Base-by-base conservation (phyloP, 805 yeast genomes). In the Nematodospora valgi region DNA sequence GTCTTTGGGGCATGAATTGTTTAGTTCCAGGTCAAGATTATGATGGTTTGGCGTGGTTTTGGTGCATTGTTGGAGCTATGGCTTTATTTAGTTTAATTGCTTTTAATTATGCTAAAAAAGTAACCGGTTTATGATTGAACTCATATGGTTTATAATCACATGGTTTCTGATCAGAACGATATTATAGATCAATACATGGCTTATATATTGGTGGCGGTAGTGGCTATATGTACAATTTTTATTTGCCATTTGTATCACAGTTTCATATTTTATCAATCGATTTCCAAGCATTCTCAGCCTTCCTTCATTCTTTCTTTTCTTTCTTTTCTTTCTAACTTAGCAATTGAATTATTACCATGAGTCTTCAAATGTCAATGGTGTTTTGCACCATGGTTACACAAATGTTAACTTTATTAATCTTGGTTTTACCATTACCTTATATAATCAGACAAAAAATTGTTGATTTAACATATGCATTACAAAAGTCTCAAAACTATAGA, bases 1-100 rank as follows among this genome's bases (percentile, higher is more conserved):
- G 98, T 14, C 64, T 93, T 30, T 93, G 98, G 98, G 98, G 98
- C 38, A 93, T 93, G 98, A 93, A 93, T 63, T 95, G 93, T 46
- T 51, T 86, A 8, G 98, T 93, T 23, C 98, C 98, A 0, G 98
- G 98, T 0, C 98, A 91, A 56, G 68, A 56, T 20, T 48, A 52
- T 27, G 59, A 51, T 10, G 68, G 70, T 2, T 51, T 68, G 36
- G 45, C 52, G 13, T 68, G 73, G 73, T 68, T 68, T 44, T 64
- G 56, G 49, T 53, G 62, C 3, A 68, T 68, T 18, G 45, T 66
- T 19, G 48, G 51, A 11, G 47, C 52, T 10, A 67, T 68, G 62
- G 35, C 54, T 9, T 22, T 56, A 30, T 62, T 68, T 47, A 59
- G 69, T 33, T 35, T 61, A 4, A 29, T 56, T 23, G 70, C 70